These are phyloP conservation scores for Neurospora sp. DNA, from an alignment of 495 filamentous ascomycete genomes.

Conservation along the genomic window DNA sequence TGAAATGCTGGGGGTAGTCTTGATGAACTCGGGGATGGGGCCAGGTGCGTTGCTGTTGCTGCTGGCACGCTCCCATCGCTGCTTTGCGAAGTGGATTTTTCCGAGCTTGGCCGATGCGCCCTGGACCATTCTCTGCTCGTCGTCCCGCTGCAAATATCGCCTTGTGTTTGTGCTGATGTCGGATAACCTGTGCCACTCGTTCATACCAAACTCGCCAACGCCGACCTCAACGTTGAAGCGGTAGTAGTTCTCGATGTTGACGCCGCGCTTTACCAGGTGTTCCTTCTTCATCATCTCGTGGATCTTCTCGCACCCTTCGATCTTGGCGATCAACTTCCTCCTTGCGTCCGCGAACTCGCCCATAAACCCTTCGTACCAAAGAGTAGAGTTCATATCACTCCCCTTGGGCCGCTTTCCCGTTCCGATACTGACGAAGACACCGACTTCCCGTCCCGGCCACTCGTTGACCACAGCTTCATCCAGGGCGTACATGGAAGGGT, in stretches of 20 bases:
- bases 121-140: conserved; percentile 65
- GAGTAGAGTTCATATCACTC: conserved; percentile 53
- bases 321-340: conserved; percentile 71
- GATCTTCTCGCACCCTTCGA: conserved; percentile 88
- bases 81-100: conserved; percentile 62
- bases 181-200: conserved; percentile 87
- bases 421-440: conserved; percentile 82
- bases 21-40: conserved; percentile 19
- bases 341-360: conserved; percentile 88
- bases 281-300: conserved; percentile 75
- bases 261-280: conserved; percentile 62
- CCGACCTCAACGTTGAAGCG: conserved; percentile 96
- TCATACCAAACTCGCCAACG: conserved; percentile 97
- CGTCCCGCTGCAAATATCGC: conserved; percentile 63
- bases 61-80: conserved; percentile 28
- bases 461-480: conserved; percentile 89
- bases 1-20: conserved; percentile 25
- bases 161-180: conserved; percentile 90
- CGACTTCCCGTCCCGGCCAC: conserved; percentile 85
- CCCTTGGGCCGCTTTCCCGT: conserved; percentile 79
- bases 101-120: conserved; percentile 73
- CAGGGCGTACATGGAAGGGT: conserved; percentile 73
- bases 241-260: conserved; percentile 87
- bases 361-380: conserved; percentile 92
- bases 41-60: background rate